These are phyloP conservation scores for Saccharum spontaneum DNA, from an alignment of 176 grass and related monocot species.

Conservation along the genomic window DNA sequence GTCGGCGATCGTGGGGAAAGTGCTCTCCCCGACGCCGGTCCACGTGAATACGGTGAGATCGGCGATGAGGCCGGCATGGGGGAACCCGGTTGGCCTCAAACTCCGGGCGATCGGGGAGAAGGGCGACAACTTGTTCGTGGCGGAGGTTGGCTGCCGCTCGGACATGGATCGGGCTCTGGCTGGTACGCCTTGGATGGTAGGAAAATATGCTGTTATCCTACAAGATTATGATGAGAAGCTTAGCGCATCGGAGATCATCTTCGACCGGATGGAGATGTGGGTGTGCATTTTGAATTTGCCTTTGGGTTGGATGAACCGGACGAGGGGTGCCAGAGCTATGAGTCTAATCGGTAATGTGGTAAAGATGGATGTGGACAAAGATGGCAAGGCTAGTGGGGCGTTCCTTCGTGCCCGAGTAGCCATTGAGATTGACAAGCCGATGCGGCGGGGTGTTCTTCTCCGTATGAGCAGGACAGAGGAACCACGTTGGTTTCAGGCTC, in stretches of 20 bases:
- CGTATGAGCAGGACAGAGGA: too few relatives aligned
- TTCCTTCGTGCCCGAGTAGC: too few relatives aligned
- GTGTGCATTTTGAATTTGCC: fast-evolving
- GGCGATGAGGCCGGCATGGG: too few relatives aligned
- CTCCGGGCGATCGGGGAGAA: too few relatives aligned
- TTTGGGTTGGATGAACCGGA: neutral
- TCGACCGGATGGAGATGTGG: neutral
- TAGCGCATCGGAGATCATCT: fast-evolving
- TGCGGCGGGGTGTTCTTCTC: too few relatives aligned
- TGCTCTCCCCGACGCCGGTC: too few relatives aligned
- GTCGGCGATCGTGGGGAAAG: too few relatives aligned
- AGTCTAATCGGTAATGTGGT: neutral
- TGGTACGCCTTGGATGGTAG: neutral
- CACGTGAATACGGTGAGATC: fast-evolving
- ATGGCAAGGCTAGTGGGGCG: too few relatives aligned
- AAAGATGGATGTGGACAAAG: too few relatives aligned
- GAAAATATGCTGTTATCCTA: neutral
- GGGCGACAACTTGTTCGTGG: fast-evolving
- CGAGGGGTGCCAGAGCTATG: fast-evolving
- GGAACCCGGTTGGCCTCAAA: too few relatives aligned
- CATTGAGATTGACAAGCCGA: too few relatives aligned
- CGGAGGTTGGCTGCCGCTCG: fast-evolving
- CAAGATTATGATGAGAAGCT: neutral
- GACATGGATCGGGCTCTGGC: neutral
- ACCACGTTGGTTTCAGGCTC: too few relatives aligned